phyloP scores from a whole-genome alignment of 441 rosid species.

The Euphorbia schlechtendalii region DNA sequence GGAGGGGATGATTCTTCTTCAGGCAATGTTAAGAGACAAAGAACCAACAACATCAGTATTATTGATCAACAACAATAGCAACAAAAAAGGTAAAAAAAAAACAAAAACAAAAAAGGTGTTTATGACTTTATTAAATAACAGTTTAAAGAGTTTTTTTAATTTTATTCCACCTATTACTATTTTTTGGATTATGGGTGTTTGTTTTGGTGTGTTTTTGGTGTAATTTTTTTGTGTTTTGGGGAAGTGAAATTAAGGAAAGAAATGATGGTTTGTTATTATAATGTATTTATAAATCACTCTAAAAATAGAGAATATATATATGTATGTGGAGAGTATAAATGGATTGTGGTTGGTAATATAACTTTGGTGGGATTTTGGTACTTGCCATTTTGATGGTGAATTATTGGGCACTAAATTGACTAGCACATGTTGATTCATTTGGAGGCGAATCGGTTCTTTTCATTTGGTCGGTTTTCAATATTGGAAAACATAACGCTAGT shows the following conservation, averaged over 20 bases:
- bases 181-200: constrained; percentile 21
- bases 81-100: too few relatives aligned
- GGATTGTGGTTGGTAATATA: constrained; percentile 5
- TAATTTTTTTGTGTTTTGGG: constrained; percentile 7
- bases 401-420: not conserved
- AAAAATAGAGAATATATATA: constrained; percentile 5
- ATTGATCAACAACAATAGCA: constrained; percentile 28
- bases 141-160: not conserved
- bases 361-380: not conserved
- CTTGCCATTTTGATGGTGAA: not conserved
- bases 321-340: not conserved
- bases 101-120: too few relatives aligned
- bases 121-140: constrained; percentile 21
- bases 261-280: constrained; percentile 33
- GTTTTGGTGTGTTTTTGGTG: constrained; percentile 20
- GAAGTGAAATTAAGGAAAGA: constrained; percentile 14
- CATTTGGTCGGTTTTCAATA: too few relatives aligned
- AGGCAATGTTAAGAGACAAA: constrained; percentile 79
- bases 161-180: not conserved
- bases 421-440: too few relatives aligned
- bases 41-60: constrained; percentile 51
- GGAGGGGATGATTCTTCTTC: constrained; percentile 64
- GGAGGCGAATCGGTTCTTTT: too few relatives aligned
- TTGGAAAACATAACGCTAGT: too few relatives aligned
- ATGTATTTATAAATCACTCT: constrained; percentile 22